phyloP scores from a whole-genome alignment of 1,284 basidiomycete genomes.

The Boletus chippewaensis region DNA sequence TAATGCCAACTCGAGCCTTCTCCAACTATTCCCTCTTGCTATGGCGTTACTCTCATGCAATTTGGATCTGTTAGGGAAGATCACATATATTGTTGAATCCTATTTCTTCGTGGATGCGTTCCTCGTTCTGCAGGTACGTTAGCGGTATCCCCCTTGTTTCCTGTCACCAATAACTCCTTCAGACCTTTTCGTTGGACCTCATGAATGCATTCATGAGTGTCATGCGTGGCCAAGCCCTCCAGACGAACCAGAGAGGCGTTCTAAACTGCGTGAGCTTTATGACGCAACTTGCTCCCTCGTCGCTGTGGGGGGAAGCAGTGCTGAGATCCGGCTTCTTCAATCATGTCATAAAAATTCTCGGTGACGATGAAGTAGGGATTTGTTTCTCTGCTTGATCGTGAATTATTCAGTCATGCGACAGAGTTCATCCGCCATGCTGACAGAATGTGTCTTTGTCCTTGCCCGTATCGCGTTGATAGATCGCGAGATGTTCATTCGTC shows the following conservation, averaged over 20 bases:
- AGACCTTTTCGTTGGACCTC: slow-evolving; percentile 49
- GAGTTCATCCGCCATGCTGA: slow-evolving; percentile 49
- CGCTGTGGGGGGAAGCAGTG: slow-evolving; percentile 62
- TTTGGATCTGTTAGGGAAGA: slow-evolving; percentile 68
- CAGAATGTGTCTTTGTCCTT: slow-evolving; percentile 62
- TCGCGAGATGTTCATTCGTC: slow-evolving; percentile 54
- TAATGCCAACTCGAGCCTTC: slow-evolving; percentile 47
- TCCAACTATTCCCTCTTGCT: slow-evolving; percentile 64
- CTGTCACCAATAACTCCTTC: slow-evolving; percentile 4
- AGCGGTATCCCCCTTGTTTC: not conserved
- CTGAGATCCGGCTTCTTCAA: slow-evolving; percentile 67
- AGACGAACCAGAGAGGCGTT: slow-evolving; percentile 53
- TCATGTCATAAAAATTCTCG: slow-evolving; percentile 48
- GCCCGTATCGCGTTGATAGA: slow-evolving; percentile 63
- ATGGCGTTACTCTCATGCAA: slow-evolving; percentile 60
- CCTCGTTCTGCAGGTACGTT: slow-evolving; percentile 60
- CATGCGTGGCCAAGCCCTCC: slow-evolving; percentile 43
- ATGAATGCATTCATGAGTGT: slow-evolving; percentile 49
- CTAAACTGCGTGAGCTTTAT: slow-evolving; percentile 49
- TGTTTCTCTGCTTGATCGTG: slow-evolving; percentile 4
- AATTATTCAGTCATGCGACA: slow-evolving; percentile 27
- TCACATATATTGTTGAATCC: slow-evolving; percentile 68
- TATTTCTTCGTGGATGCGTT: slow-evolving; percentile 71
- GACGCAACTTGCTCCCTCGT: slow-evolving; percentile 54
- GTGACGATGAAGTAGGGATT: slow-evolving; percentile 54